Conservation (phyloP, 1,284 basidiomycete species). For the Ceratobasidium sp. region DNA sequence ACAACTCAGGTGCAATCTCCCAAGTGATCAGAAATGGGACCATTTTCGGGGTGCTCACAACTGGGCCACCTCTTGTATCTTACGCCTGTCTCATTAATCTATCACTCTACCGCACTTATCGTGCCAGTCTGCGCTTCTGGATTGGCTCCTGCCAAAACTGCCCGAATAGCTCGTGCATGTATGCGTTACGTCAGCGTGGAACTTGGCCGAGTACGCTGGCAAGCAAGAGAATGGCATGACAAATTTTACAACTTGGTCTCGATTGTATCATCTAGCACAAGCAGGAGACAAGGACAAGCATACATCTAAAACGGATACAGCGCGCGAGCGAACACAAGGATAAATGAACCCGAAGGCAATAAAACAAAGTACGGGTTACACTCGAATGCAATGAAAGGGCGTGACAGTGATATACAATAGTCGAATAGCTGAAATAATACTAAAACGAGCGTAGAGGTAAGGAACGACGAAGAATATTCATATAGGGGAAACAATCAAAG, state of each 20-base stretch:
- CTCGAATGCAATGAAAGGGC: background rate
- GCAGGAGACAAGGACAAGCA: background rate
- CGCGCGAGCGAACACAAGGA: background rate
- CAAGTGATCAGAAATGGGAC: no score
- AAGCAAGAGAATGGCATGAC: background rate
- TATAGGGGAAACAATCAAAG: background rate
- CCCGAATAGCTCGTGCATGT: no score
- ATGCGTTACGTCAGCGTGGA: no score
- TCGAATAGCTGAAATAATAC: background rate
- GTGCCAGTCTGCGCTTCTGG: background rate
- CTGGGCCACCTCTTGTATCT: no score
- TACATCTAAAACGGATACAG: background rate
- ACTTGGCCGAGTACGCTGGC: no score
- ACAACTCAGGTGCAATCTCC: no score
- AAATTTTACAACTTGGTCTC: background rate
- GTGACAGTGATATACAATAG: background rate
- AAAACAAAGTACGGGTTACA: slow-evolving; percentile 10
- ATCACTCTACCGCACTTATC: no score
- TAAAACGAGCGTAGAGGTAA: background rate
- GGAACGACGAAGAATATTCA: background rate
- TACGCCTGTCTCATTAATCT: no score
- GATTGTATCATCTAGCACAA: slow-evolving; percentile 5
- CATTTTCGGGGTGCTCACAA: no score
- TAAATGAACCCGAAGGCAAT: slow-evolving; percentile 9
- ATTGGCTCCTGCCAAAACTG: background rate